These are phyloP conservation scores for Euphorbia lathyris DNA, from an alignment of 345 rosid genomes.

Conservation along the genomic window DNA sequence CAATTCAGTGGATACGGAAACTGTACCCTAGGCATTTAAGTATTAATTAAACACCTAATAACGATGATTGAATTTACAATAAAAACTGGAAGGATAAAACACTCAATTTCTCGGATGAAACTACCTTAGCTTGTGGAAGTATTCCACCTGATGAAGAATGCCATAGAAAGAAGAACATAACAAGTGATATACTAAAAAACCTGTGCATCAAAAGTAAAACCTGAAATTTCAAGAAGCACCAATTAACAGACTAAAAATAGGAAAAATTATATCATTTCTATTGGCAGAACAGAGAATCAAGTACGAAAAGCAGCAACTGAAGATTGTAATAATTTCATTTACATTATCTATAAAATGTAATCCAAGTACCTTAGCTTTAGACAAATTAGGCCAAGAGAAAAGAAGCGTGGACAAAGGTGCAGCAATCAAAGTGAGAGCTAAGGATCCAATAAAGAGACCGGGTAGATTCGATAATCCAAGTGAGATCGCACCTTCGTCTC, in stretches of 20 bases:
- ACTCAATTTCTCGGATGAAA: not conserved
- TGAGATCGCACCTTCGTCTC: conserved; percentile 89
- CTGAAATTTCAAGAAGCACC: conserved; percentile 59
- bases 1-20: conserved; percentile 32
- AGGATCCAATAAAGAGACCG: conserved; percentile 66
- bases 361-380: conserved; percentile 64
- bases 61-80: not conserved
- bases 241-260: conserved; percentile 25
- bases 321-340: too few relatives aligned
- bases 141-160: conserved; percentile 49
- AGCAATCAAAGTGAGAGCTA: conserved; percentile 72
- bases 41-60: conserved; percentile 4
- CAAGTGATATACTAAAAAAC: conserved; percentile 80
- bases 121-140: conserved; percentile 50
- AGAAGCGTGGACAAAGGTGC: conserved; percentile 86
- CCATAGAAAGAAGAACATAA: conserved; percentile 76
- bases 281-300: not conserved
- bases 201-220: conserved; percentile 91
- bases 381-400: conserved; percentile 69
- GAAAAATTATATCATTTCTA: too few relatives aligned
- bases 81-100: not conserved
- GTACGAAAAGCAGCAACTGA: not conserved
- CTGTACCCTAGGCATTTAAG: conserved; percentile 37
- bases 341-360: not conserved
- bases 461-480: conserved; percentile 83